A percentile compares a stretch with the other conserved stretches of the same genome.
Conservation (phyloP, 768 basidiomycete genomes). For the Auricularia sp. region DNA sequence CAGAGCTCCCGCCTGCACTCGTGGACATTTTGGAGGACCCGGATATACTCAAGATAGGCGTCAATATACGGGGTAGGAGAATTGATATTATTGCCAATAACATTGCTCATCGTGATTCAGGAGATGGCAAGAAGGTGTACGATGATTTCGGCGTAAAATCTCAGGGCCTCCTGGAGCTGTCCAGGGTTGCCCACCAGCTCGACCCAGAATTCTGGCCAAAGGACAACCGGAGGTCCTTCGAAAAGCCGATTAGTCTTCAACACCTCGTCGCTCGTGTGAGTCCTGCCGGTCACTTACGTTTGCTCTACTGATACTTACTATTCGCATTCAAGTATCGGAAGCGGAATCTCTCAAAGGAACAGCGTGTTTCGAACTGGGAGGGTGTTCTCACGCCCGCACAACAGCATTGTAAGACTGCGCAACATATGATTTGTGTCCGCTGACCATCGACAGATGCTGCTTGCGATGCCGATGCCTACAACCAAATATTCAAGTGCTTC, state of each 20-base stretch:
- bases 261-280: not conserved
- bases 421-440: not conserved
- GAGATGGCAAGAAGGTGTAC: not conserved
- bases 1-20: not conserved
- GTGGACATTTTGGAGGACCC: not conserved
- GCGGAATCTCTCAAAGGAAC: not conserved
- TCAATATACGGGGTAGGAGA: not conserved
- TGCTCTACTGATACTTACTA: not conserved
- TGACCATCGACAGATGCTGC: not conserved
- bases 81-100: not conserved
- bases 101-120: not conserved
- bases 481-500: not conserved
- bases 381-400: not conserved
- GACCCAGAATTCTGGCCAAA: not conserved
- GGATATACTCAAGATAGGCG: not conserved
- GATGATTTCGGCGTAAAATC: not conserved
- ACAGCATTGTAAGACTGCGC: not conserved
- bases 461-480: not conserved
- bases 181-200: not conserved
- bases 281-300: not conserved
- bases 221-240: not conserved
- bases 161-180: not conserved
- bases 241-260: not conserved
- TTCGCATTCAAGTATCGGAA: not conserved
- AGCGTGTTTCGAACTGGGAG: not conserved